Conservation (phyloP, 768 basidiomycete genomes). For the Podaxis pistillaris region DNA sequence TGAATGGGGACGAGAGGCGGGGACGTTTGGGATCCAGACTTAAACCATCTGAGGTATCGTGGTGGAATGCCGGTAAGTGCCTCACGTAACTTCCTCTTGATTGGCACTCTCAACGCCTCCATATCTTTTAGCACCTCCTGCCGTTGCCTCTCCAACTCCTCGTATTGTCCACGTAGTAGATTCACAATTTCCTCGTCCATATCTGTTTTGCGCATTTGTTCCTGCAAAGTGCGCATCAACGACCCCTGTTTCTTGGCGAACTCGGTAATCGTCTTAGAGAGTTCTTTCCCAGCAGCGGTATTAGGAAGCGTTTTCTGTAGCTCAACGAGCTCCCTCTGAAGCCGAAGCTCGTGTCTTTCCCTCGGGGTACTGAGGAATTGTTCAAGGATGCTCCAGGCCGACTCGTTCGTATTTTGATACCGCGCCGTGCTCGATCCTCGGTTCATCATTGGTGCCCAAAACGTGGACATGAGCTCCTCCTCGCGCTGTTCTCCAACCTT, state of each 20-base stretch:
- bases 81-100: not conserved
- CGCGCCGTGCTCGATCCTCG: slow-evolving; percentile 7
- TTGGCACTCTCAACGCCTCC: not conserved
- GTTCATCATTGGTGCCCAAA: slow-evolving; percentile 19
- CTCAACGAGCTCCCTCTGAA: slow-evolving; percentile 26
- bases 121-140: not conserved
- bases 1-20: not conserved
- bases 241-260: slow-evolving; percentile 24
- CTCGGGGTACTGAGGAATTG: not conserved
- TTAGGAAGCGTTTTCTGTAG: slow-evolving; percentile 21
- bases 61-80: not conserved
- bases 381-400: slow-evolving; percentile 9
- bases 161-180: not conserved
- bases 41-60: slow-evolving; percentile 3
- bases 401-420: slow-evolving; percentile 2
- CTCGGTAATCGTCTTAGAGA: slow-evolving; percentile 23
- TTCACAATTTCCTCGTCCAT: slow-evolving; percentile 3
- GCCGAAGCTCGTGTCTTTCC: not conserved
- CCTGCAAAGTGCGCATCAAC: slow-evolving; percentile 11
- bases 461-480: slow-evolving; percentile 14
- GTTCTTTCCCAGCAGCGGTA: slow-evolving; percentile 24
- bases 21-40: not conserved
- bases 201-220: slow-evolving; percentile 3
- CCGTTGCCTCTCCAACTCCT: not conserved
- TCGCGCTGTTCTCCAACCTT: slow-evolving; percentile 14